A percentile compares a stretch with the other conserved stretches of the same genome.
These are phyloP conservation scores for Calvatia gigantea DNA, from an alignment of 768 basidiomycete genomes.

Conservation along the genomic window DNA sequence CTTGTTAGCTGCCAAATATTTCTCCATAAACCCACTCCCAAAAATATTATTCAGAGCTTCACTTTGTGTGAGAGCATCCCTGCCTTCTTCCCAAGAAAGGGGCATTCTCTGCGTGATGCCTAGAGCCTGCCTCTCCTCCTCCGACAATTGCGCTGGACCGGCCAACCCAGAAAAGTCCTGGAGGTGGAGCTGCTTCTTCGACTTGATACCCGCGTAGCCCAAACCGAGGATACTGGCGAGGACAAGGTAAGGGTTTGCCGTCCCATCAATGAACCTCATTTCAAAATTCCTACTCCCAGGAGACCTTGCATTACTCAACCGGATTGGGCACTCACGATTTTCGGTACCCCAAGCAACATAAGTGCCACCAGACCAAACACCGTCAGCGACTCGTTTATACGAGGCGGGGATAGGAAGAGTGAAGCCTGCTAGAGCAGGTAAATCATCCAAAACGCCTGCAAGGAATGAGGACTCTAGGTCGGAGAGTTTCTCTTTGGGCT, in stretches of 20 bases:
- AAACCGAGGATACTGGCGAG: conserved; percentile 54
- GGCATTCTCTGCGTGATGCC: conserved; percentile 53
- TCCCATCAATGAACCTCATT: conserved; percentile 58
- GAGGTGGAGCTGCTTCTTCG: conserved; percentile 29
- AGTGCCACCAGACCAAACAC: conserved; percentile 70
- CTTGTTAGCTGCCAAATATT: conserved; percentile 43
- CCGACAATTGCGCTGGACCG: conserved; percentile 40
- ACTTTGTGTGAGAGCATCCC: conserved; percentile 33
- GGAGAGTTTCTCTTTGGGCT: conserved; percentile 15
- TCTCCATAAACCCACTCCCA: conserved; percentile 41
- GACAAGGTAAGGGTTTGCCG: conserved; percentile 59
- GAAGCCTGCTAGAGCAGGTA: conserved; percentile 55
- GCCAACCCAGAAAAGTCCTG: conserved; percentile 29
- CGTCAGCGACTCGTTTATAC: conserved; percentile 61
- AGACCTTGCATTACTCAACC: conserved; percentile 47
- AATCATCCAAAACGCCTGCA: conserved; percentile 51
- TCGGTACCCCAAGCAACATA: conserved; percentile 67
- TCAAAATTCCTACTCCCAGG: conserved; percentile 59
- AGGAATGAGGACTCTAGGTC: conserved; percentile 56
- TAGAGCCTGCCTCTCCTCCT: conserved; percentile 35
- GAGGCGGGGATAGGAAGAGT: conserved; percentile 61
- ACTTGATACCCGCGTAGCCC: conserved; percentile 50
- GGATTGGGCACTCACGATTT: conserved; percentile 63
- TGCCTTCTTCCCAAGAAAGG: conserved; percentile 43
- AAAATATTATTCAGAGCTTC: conserved; percentile 33